Evolutionary conservation across 2,329 filamentous ascomycete genomes (phyloP).

Genomic region (Pseudomassariella vexata): DNA sequence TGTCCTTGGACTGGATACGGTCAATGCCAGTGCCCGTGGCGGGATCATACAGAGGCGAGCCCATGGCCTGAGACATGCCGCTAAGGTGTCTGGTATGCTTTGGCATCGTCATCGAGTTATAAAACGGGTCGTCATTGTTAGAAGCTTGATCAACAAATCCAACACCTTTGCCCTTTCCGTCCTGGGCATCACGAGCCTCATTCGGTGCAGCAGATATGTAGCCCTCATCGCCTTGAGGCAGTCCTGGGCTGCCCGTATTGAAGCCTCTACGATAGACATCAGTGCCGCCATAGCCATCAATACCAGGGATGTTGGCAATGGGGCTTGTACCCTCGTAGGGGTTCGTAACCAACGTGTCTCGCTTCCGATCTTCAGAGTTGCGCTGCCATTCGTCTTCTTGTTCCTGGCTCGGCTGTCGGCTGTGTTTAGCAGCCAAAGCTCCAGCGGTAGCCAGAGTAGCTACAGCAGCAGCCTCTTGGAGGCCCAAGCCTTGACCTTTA

Average conservation of each 20-base stretch:
- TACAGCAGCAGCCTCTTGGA: constrained; percentile 42
- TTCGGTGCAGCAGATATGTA: constrained; percentile 75
- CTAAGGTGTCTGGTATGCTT: constrained; percentile 66
- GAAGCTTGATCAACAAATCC: constrained; percentile 47
- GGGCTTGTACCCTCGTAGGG: constrained; percentile 62
- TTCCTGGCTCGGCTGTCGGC: constrained; percentile 49
- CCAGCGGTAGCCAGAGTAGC: constrained; percentile 48
- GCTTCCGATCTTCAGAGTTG: constrained; percentile 56
- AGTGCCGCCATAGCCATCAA: constrained; percentile 41
- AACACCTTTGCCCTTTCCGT: constrained; percentile 50
- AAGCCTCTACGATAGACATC: constrained; percentile 37
- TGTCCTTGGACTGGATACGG: constrained; percentile 90
- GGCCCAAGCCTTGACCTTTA: constrained; percentile 35
- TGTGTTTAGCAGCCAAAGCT: constrained; percentile 39
- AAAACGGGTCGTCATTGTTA: constrained; percentile 62
- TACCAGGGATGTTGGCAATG: constrained; percentile 46
- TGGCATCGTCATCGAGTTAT: constrained; percentile 34
- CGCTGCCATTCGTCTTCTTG: constrained; percentile 61
- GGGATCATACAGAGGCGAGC: constrained; percentile 83
- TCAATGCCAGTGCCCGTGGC: constrained; percentile 84
- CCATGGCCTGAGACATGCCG: constrained; percentile 87
- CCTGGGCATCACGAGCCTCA: constrained; percentile 45
- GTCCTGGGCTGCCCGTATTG: constrained; percentile 51
- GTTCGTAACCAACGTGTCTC: constrained; percentile 62
- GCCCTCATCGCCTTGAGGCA: constrained; percentile 73